Base-by-base conservation (phyloP, 257 asterid genomes). In the Catharanthus roseus region DNA sequence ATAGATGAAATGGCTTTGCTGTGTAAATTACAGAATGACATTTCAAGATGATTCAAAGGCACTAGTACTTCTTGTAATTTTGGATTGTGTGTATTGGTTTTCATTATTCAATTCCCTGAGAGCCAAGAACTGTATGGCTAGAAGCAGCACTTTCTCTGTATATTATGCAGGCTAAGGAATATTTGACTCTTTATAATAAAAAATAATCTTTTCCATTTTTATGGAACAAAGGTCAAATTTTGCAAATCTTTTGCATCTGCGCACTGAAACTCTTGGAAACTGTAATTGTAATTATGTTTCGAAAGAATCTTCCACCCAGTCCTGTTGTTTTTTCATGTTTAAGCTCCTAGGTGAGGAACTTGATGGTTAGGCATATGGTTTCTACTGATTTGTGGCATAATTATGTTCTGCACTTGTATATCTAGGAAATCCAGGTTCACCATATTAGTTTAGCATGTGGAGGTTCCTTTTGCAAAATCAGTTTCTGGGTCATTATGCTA, bases 361-460 rank as follows among this genome's bases (percentile, higher is more conserved):
- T 23, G 28, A 2, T 19, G 12, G 39, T 50, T 73, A 29, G 15
- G 2, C 53, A 1, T 57, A 3, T 56, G 28, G 12, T 50, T 31
- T 66, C 28, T 23, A 47, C 74, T 39, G 57, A 23, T 62, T 33
- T 39, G 58, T 36, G 21, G 49, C 34, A n/a, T 34, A 19, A 39
- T 71, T 26, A 61, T 36, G 24, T 50, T 72, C 23, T 36, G 47
- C 24, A 72, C 11, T 73, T 42, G 0, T 29, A 58, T 70, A 34
- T 61, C 45, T 34, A 61, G 28, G 12, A 26, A 70, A 12, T 3
- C 61, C 10, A 21, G 29, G 15, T 5, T 12, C 18, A 1, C 54
- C 41, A 26, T 13, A 47, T 21, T 66, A 24, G 16, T 45, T 28
- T 1, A 42, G 15, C 19, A 29, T 16, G 23, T 69, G 38, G 28